Evolutionary conservation across 495 filamentous ascomycete genomes (phyloP).

Genomic region (Hypoxylon trugodes): DNA sequence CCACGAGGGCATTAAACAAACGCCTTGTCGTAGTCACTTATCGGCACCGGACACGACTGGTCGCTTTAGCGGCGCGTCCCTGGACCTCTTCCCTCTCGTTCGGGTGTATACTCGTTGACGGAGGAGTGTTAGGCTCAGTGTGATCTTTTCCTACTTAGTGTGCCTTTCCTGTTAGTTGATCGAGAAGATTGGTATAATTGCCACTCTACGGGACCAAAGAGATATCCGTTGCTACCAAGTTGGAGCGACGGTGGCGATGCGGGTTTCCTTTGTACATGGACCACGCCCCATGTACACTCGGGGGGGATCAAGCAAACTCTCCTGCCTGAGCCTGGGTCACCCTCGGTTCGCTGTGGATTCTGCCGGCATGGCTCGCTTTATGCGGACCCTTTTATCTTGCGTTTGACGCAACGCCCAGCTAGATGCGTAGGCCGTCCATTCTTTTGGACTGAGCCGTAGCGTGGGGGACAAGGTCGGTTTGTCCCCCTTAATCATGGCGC

Average conservation of each 20-base stretch:
- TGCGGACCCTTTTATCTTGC: too few relatives aligned
- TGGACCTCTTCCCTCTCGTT: slow-evolving; percentile 6
- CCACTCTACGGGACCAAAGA: not conserved
- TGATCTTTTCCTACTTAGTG: slow-evolving; percentile 17
- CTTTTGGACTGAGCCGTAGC: not conserved
- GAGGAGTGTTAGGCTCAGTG: slow-evolving; percentile 2
- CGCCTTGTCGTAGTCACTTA: not conserved
- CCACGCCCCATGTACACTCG: too few relatives aligned
- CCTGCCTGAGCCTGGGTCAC: too few relatives aligned
- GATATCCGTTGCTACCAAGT: not conserved
- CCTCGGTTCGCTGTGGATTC: not conserved
- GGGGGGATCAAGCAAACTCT: too few relatives aligned
- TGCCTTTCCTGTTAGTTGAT: slow-evolving; percentile 7
- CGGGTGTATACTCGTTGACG: not conserved
- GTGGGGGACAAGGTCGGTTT: not conserved
- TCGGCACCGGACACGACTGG: too few relatives aligned
- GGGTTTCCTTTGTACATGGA: not conserved
- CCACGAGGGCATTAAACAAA: slow-evolving; percentile 17
- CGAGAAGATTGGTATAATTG: not conserved
- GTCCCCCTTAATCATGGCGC: not conserved
- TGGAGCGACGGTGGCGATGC: not conserved
- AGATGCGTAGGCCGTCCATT: not conserved
- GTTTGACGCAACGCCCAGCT: too few relatives aligned
- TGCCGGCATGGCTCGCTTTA: not conserved
- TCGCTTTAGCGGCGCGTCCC: slow-evolving; percentile 13